Percentiles rank a stretch among this genome's conserved stretches.
phyloP scores from a whole-genome alignment of 305 asterid genomes.

The Ajuga reptans region DNA sequence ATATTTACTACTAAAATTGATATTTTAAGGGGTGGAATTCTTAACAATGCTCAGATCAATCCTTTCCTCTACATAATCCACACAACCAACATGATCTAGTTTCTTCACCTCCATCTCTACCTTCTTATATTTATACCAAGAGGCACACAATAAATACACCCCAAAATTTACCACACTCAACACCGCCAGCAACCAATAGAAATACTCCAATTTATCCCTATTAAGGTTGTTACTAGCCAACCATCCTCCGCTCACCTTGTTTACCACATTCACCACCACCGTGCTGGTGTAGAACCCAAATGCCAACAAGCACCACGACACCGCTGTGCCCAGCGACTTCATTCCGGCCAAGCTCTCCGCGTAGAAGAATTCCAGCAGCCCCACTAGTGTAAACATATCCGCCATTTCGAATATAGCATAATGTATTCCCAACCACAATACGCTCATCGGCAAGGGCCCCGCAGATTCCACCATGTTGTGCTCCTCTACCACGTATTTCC shows the following conservation, averaged over 20 bases:
- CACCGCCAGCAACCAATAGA: constrained; percentile 50
- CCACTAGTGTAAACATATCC: constrained; percentile 56
- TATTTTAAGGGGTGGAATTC: no score
- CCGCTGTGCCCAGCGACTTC: constrained; percentile 55
- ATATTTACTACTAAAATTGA: no score
- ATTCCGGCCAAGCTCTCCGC: constrained; percentile 52
- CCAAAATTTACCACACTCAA: constrained; percentile 45
- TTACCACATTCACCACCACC: constrained; percentile 49
- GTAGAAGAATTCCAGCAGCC: constrained; percentile 57
- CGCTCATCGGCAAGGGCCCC: constrained; percentile 47
- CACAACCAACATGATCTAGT: not conserved
- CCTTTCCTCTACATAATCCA: constrained; percentile 12
- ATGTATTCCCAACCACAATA: constrained; percentile 59
- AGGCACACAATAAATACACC: constrained; percentile 44
- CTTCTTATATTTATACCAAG: constrained; percentile 60
- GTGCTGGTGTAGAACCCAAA: constrained; percentile 57
- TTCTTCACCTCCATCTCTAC: constrained; percentile 25
- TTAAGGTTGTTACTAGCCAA: constrained; percentile 45
- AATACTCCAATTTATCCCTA: constrained; percentile 50
- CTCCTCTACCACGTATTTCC: constrained; percentile 40
- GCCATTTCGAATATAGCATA: constrained; percentile 54
- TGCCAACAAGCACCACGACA: constrained; percentile 58
- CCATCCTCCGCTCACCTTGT: constrained; percentile 62
- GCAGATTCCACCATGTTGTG: constrained; percentile 42
- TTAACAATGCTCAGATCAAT: not conserved